A percentile compares a stretch with the other conserved stretches of the same genome.
Evolutionary conservation across 1,139 yeast species (phyloP).

Genomic region (Suhomyces panamericanus): DNA sequence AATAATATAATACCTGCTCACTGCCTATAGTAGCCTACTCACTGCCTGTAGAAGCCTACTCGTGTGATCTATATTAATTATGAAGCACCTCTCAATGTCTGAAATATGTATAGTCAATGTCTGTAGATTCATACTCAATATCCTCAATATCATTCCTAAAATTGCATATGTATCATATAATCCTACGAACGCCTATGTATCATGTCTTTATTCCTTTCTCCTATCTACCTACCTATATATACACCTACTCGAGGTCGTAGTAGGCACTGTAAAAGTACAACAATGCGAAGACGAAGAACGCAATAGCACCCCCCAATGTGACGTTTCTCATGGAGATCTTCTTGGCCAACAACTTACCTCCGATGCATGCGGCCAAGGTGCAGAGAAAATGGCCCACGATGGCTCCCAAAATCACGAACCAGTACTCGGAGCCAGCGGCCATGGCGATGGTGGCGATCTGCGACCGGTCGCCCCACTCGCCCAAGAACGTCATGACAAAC

Average conservation of each 20-base stretch:
- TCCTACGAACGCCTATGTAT: too few species aligned
- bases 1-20: too few species aligned
- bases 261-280: conserved; percentile 74
- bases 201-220: too few species aligned
- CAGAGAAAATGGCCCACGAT: conserved; percentile 89
- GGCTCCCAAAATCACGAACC: conserved; percentile 89
- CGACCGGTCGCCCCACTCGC: conserved; percentile 99
- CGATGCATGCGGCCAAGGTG: conserved; percentile 88
- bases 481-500: conserved; percentile 92
- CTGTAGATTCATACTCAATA: too few species aligned
- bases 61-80: too few species aligned
- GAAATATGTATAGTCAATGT: too few species aligned
- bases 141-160: too few species aligned
- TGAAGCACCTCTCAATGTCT: too few species aligned
- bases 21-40: too few species aligned
- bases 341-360: conserved; percentile 88
- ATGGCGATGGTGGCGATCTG: conserved; percentile 97
- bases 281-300: conserved; percentile 80
- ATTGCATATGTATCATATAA: too few species aligned
- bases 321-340: conserved; percentile 89
- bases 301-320: conserved; percentile 85
- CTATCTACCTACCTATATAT: too few species aligned
- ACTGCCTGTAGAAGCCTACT: too few species aligned
- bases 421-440: conserved; percentile 96
- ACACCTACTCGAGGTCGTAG: conserved; percentile 27